A percentile compares a stretch with the other conserved stretches of the same genome.
phyloP scores from a whole-genome alignment of 2,329 filamentous ascomycete species.

The Ophiostoma ulmi region DNA sequence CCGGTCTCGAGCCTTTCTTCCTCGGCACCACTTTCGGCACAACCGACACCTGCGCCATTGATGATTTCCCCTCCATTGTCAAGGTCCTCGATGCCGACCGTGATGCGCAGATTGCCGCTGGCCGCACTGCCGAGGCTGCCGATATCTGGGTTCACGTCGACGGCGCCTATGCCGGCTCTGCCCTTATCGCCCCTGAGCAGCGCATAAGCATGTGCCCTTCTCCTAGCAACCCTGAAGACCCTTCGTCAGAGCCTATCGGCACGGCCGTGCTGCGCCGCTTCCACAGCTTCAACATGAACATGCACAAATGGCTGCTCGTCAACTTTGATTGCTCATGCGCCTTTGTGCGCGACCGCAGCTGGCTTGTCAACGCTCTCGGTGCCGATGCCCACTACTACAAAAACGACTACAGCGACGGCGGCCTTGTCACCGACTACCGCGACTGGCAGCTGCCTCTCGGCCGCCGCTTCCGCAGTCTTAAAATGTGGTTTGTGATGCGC shows the following conservation, averaged over 20 bases:
- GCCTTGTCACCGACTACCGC: conserved; percentile 86
- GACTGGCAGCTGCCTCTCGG: conserved; percentile 97
- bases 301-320: conserved; percentile 95
- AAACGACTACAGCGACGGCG: conserved; percentile 74
- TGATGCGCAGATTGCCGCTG: conserved; percentile 24
- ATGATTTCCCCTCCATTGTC: conserved; percentile 70
- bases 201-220: conserved; percentile 38
- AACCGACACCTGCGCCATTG: conserved; percentile 81
- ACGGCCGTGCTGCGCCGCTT: conserved; percentile 60
- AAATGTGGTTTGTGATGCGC: conserved; percentile 92
- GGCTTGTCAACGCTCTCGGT: conserved; percentile 75
- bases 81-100: conserved; percentile 38
- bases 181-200: conserved; percentile 76
- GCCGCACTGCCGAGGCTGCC: conserved; percentile 28
- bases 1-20: conserved; percentile 79
- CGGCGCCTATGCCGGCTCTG: conserved; percentile 84
- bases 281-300: conserved; percentile 90
- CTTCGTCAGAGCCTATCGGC: conserved; percentile 20
- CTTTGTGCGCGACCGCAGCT: conserved; percentile 67
- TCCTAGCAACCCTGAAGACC: conserved; percentile 14
- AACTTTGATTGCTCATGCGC: conserved; percentile 85
- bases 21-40: conserved; percentile 79
- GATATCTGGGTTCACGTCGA: conserved; percentile 89
- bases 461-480: conserved; percentile 78
- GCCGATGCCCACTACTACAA: conserved; percentile 62